Base-by-base conservation (phyloP, 140 eudicot species). In the Erigeron philadelphicus region DNA sequence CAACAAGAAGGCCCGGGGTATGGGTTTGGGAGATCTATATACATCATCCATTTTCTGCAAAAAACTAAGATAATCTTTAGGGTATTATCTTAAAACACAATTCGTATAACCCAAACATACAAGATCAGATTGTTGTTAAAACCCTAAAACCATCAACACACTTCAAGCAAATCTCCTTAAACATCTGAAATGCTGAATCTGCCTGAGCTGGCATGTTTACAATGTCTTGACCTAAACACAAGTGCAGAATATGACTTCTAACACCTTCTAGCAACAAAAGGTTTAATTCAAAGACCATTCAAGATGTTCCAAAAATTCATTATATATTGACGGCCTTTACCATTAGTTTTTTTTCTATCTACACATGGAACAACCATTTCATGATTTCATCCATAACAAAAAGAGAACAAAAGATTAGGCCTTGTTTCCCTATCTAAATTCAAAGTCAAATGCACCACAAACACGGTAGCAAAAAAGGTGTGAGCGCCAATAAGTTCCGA, bases 401-500 rank as follows among this genome's bases (percentile, higher is more conserved):
- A 52, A 63, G 56, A 25, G 64, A 63, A 19, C 57, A 53, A 41
- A 12, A 52, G 23, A 11, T 43, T 40, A 5, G 4, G 1, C 31
- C 25, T 49, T 11, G 38, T 49, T 62, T 40, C 52, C 61, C 35
- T 43, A 35, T 54, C 16, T 1, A 35, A 16, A n/a, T 15, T 48
- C 3, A 11, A 21, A 65, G 15, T 48, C 53, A 2, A 49, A 4
- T 3, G 4, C 10, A 9, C 21, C 15, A 67, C 64, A 48, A 9
- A 65, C 67, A 61, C 40, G 55, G 35, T 50, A 50, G 43, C 35
- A 60, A 31, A 61, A 35, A 45, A 11, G 17, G 8, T 46, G 25
- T 40, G 71, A 19, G 57, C 43, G 19, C 49, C 52, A 54, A 62
- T 40, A 49, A 11, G 63, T 56, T 67, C 25, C 57, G 10, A 43